Conservation (phyloP, 169 alveolate genomes). For the Plasmodium malariae region DNA sequence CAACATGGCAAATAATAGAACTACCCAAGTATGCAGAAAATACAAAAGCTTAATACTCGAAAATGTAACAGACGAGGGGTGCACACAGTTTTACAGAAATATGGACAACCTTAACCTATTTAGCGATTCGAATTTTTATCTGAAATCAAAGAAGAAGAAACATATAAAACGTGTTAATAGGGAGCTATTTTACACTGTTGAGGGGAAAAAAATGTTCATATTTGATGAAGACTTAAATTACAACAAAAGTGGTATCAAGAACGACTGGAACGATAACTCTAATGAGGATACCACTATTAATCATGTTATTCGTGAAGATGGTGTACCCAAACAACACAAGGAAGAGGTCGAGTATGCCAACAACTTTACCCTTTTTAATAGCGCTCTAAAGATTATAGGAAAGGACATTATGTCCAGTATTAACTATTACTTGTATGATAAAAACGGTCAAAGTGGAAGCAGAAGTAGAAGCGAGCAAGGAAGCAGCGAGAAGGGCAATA, state of each 20-base stretch:
- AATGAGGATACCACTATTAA: neutral
- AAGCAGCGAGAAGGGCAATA: no score
- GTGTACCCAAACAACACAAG: neutral
- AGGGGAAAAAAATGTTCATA: neutral
- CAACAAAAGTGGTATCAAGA: neutral
- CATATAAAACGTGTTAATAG: conserved; percentile 7
- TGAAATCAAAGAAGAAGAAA: conserved; percentile 26
- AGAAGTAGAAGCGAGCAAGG: no score
- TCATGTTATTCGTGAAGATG: neutral
- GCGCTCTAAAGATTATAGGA: conserved; percentile 19
- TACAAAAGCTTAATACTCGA: conserved; percentile 3
- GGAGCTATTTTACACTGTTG: conserved; percentile 12
- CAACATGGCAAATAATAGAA: no score
- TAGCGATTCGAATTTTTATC: conserved; percentile 46
- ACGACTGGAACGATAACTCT: neutral
- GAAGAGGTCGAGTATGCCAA: neutral
- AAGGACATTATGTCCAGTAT: conserved; percentile 47
- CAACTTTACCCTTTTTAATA: conserved; percentile 13
- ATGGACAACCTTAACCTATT: neutral
- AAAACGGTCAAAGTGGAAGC: neutral
- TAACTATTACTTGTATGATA: conserved; percentile 27
- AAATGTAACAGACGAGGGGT: neutral
- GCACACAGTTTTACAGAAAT: neutral
- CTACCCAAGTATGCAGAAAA: neutral
- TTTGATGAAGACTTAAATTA: neutral